These are phyloP conservation scores for Komagataella ulmi DNA, from an alignment of 805 yeast species.

Conservation along the genomic window DNA sequence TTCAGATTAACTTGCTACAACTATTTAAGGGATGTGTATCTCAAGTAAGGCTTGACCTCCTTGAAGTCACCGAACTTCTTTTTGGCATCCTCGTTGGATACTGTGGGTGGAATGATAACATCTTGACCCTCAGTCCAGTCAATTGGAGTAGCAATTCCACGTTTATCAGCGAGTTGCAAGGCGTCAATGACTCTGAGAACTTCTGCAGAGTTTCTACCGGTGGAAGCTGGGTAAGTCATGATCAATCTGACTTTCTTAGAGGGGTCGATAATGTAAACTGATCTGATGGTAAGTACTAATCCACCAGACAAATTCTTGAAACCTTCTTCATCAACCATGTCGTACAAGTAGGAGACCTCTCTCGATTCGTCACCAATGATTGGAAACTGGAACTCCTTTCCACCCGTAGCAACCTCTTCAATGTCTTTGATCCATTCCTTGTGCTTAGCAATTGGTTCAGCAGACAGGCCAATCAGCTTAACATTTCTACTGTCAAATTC, in stretches of 20 bases:
- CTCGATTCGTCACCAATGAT: slow-evolving; percentile 80
- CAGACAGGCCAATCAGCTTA: slow-evolving; percentile 83
- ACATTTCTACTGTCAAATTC: slow-evolving; percentile 78
- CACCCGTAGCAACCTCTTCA: slow-evolving; percentile 61
- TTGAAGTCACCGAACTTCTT: slow-evolving; percentile 77
- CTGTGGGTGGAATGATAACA: slow-evolving; percentile 83
- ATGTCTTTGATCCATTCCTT: slow-evolving; percentile 83
- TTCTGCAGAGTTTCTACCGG: slow-evolving; percentile 90
- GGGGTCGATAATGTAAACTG: slow-evolving; percentile 88
- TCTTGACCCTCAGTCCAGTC: slow-evolving; percentile 87
- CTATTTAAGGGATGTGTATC: slow-evolving; percentile 36
- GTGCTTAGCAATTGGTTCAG: slow-evolving; percentile 73
- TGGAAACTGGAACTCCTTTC: slow-evolving; percentile 72
- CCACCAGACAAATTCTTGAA: slow-evolving; percentile 64
- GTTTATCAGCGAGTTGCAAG: slow-evolving; percentile 70
- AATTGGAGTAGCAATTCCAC: slow-evolving; percentile 82
- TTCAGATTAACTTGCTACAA: background rate
- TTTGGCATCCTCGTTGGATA: slow-evolving; percentile 66
- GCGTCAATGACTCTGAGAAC: slow-evolving; percentile 85
- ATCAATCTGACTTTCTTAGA: slow-evolving; percentile 76
- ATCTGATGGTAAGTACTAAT: slow-evolving; percentile 77
- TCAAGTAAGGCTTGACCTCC: slow-evolving; percentile 82
- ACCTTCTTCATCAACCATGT: slow-evolving; percentile 81
- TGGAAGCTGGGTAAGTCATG: slow-evolving; percentile 83
- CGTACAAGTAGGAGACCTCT: slow-evolving; percentile 73